Percentiles rank a stretch among this genome's conserved stretches.
Conservation (phyloP, 2,329 filamentous ascomycete species). For the Nothophaeocryptopus gaeumannii region DNA sequence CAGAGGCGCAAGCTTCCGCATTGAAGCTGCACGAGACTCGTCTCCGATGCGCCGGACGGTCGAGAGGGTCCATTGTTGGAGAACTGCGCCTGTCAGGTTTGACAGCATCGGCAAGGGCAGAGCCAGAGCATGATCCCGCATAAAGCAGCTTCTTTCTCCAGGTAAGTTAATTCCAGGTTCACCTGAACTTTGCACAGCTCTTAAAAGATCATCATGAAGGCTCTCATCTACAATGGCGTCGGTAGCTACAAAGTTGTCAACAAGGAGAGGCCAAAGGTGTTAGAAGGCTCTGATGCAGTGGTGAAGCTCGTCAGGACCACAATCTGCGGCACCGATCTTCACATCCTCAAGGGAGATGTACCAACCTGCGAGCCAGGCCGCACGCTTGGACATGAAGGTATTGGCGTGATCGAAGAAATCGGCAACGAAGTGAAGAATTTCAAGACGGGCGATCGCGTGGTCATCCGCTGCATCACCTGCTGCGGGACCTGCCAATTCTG, state of each 20-base stretch:
- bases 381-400: constrained; percentile 55
- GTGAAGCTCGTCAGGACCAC: constrained; percentile 36
- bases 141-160: too few relatives aligned
- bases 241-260: constrained; percentile 29
- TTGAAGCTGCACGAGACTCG: too few relatives aligned
- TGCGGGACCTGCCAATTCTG: constrained; percentile 55
- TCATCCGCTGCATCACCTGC: constrained; percentile 45
- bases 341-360: constrained; percentile 56
- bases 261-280: constrained; percentile 23
- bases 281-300: constrained; percentile 35
- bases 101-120: too few relatives aligned
- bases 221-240: constrained; percentile 25
- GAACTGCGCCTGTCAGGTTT: too few relatives aligned
- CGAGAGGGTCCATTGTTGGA: too few relatives aligned
- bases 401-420: constrained; percentile 48
- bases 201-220: constrained; percentile 21
- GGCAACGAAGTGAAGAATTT: constrained; percentile 49
- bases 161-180: too few relatives aligned
- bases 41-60: constrained; percentile 1
- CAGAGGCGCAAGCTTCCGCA: background rate
- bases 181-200: too few relatives aligned
- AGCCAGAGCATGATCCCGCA: too few relatives aligned
- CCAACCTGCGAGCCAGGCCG: constrained; percentile 47
- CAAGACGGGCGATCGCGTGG: constrained; percentile 51
- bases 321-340: constrained; percentile 46